Conservation (phyloP, 169 alveolate genomes). For the Plasmodium sp. region DNA sequence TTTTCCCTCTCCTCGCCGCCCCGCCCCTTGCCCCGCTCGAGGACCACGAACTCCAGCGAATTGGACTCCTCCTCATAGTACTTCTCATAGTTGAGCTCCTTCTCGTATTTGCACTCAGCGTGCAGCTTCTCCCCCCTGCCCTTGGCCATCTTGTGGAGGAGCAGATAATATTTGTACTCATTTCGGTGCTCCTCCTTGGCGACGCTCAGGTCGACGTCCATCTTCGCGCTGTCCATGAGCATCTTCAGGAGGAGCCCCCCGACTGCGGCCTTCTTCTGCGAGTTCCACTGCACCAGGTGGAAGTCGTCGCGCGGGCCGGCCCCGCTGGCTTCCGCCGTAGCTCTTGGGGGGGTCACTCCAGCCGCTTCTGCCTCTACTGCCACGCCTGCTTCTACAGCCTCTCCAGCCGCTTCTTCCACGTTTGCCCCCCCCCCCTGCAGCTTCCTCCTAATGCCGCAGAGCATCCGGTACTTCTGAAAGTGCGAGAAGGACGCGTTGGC, state of each 20-base stretch:
- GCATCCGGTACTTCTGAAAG: constrained; percentile 23
- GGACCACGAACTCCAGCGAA: constrained; percentile 65
- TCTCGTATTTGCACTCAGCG: constrained; percentile 56
- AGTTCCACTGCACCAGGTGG: constrained; percentile 81
- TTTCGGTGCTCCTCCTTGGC: constrained; percentile 79
- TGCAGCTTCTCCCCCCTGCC: background rate
- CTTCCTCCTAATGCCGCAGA: constrained; percentile 11
- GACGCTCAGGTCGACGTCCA: constrained; percentile 80
- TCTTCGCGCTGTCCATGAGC: constrained; percentile 78
- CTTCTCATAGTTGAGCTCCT: constrained; percentile 52
- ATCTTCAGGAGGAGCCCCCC: constrained; percentile 83
- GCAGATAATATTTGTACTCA: constrained; percentile 66
- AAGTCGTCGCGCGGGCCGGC: constrained; percentile 14
- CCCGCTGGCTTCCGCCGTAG: constrained; percentile 28
- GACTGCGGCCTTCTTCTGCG: constrained; percentile 79
- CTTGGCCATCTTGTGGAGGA: constrained; percentile 59
- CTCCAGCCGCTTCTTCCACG: background rate
- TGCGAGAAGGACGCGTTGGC: constrained; percentile 48
- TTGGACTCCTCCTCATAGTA: constrained; percentile 56
- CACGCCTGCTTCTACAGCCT: background rate
- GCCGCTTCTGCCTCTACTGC: background rate
- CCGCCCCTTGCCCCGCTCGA: constrained; percentile 18
- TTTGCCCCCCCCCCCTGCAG: background rate
- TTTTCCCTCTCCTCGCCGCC: background rate
- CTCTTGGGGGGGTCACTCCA: no score